Evolutionary conservation across 1,284 basidiomycete species (phyloP).

Genomic region (Agroathelia rolfsii): DNA sequence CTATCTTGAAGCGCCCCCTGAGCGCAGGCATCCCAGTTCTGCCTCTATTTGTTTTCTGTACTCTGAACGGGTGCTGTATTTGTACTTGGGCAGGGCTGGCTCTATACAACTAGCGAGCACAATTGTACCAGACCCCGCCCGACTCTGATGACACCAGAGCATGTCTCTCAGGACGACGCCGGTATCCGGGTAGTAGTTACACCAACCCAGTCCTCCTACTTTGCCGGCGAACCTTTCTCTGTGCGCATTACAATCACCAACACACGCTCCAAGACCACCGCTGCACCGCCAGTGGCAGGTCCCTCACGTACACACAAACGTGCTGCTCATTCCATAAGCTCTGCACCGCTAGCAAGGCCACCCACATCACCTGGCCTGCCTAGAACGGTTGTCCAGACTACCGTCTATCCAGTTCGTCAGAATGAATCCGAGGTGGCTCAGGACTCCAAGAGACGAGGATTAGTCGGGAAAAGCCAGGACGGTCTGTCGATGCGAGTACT

Average conservation of each 20-base stretch:
- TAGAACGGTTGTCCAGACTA: slow-evolving; percentile 27
- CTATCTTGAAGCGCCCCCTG: too few species aligned
- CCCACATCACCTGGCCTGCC: slow-evolving; percentile 69
- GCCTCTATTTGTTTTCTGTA: too few species aligned
- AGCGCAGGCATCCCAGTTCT: too few species aligned
- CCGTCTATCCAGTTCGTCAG: slow-evolving; percentile 16
- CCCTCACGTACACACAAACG: slow-evolving; percentile 45
- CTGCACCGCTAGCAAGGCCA: slow-evolving; percentile 61
- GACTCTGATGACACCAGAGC: not conserved
- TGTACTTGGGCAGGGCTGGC: too few species aligned
- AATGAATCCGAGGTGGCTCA: too few species aligned
- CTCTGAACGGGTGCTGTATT: too few species aligned
- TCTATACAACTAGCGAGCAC: too few species aligned
- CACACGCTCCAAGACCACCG: slow-evolving; percentile 37
- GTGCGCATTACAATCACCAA: slow-evolving; percentile 86
- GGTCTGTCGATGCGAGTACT: slow-evolving; percentile 5
- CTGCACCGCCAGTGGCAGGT: slow-evolving; percentile 23
- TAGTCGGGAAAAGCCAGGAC: slow-evolving; percentile 10
- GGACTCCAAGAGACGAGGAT: slow-evolving; percentile 13
- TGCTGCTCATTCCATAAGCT: slow-evolving; percentile 65
- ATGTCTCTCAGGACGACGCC: slow-evolving; percentile 29
- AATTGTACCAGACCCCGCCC: too few species aligned
- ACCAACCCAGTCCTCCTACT: slow-evolving; percentile 83
- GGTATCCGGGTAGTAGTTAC: slow-evolving; percentile 57
- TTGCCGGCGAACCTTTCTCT: slow-evolving; percentile 82